Evolutionary conservation across 2,329 filamentous ascomycete genomes (phyloP).

Genomic region (Fonsecaea nubica): DNA sequence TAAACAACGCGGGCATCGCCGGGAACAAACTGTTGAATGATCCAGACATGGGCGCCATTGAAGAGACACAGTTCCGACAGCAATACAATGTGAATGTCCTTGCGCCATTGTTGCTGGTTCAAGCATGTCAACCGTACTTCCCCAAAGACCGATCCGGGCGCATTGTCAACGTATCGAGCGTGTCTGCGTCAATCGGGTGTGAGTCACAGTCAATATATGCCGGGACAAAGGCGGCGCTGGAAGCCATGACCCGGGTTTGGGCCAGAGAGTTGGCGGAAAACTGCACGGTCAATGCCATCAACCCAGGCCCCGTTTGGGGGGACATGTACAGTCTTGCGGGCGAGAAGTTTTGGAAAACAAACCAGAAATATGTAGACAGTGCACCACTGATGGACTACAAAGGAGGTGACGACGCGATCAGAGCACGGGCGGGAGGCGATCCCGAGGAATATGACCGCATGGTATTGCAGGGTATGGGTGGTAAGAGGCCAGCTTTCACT

Average conservation of each 20-base stretch:
- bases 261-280: constrained; percentile 63
- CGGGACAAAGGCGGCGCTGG: constrained; percentile 67
- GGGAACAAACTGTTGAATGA: constrained; percentile 65
- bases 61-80: constrained; percentile 59
- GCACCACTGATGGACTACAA: constrained; percentile 68
- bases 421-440: constrained; percentile 59
- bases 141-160: constrained; percentile 64
- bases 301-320: constrained; percentile 63
- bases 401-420: constrained; percentile 61
- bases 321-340: constrained; percentile 63
- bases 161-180: constrained; percentile 64
- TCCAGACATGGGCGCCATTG: constrained; percentile 49
- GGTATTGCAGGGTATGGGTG: constrained; percentile 63
- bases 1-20: constrained; percentile 51
- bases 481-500: constrained; percentile 68
- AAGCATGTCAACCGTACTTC: constrained; percentile 62
- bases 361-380: constrained; percentile 66
- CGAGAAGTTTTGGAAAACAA: constrained; percentile 63
- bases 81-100: constrained; percentile 66
- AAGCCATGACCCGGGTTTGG: constrained; percentile 69
- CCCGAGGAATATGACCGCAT: constrained; percentile 65
- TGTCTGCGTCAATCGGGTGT: constrained; percentile 61
- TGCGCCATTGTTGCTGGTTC: constrained; percentile 62
- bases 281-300: constrained; percentile 66
- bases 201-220: constrained; percentile 64